Conservation (phyloP, 2,329 filamentous ascomycete species). For the Calycina herbarum region DNA sequence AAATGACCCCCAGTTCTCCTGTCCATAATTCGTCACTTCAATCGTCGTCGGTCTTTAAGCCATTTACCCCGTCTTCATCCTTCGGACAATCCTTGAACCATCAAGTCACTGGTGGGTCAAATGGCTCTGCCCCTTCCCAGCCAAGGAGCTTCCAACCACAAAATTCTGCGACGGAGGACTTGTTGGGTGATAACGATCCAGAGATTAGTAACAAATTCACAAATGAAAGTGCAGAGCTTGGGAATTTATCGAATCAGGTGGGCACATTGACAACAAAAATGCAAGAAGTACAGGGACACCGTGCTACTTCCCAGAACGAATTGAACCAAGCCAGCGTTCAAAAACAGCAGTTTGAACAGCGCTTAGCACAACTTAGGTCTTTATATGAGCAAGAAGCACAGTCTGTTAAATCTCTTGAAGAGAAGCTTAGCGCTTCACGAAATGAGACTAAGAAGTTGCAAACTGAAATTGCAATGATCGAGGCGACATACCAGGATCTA, state of each 20-base stretch:
- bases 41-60: conserved; percentile 63
- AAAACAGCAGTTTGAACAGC: conserved; percentile 89
- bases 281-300: conserved; percentile 86
- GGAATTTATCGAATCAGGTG: conserved; percentile 95
- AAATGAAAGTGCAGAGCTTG: conserved; percentile 86
- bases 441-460: conserved; percentile 83
- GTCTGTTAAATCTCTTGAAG: conserved; percentile 80
- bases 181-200: conserved; percentile 86
- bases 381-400: conserved; percentile 94
- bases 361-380: conserved; percentile 79
- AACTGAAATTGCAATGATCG: conserved; percentile 78
- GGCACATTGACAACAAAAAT: conserved; percentile 89
- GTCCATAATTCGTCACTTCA: conserved; percentile 25
- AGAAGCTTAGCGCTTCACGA: conserved; percentile 73
- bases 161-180: conserved; percentile 67
- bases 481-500: conserved; percentile 78
- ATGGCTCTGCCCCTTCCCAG: conserved; percentile 40
- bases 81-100: conserved; percentile 83
- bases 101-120: conserved; percentile 65
- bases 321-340: conserved; percentile 78
- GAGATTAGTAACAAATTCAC: conserved; percentile 87
- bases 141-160: conserved; percentile 43
- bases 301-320: conserved; percentile 75
- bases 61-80: conserved; percentile 87
- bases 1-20: conserved; percentile 33